Evolutionary conservation across 495 filamentous ascomycete species (phyloP).

Genomic region (Glutinoglossum americanum): DNA sequence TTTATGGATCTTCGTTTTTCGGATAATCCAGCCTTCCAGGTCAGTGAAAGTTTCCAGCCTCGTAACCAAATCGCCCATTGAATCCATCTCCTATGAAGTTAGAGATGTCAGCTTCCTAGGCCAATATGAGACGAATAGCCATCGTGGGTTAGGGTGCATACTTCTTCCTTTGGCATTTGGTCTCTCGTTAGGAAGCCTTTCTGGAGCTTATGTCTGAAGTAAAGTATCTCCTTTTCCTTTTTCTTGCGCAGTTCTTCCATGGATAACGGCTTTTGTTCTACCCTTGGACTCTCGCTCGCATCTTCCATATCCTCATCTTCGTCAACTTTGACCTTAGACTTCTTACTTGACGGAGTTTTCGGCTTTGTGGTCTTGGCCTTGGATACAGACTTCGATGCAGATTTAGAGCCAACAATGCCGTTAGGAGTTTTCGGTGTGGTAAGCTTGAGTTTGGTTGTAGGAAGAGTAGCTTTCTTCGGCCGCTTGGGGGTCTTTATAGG

Average conservation of each 20-base stretch:
- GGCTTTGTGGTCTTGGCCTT: slow-evolving; percentile 24
- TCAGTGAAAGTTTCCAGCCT: slow-evolving; percentile 62
- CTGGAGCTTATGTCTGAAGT: slow-evolving; percentile 74
- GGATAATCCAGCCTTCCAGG: slow-evolving; percentile 69
- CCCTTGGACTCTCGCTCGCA: slow-evolving; percentile 20
- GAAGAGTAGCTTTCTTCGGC: slow-evolving; percentile 29
- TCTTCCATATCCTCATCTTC: slow-evolving; percentile 19
- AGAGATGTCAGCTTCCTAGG: not conserved
- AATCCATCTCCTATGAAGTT: slow-evolving; percentile 2
- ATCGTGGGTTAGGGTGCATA: not conserved
- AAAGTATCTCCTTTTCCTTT: slow-evolving; percentile 48
- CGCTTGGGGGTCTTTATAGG: slow-evolving; percentile 39
- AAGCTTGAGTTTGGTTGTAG: slow-evolving; percentile 34
- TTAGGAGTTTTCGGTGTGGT: slow-evolving; percentile 31
- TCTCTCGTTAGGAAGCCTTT: slow-evolving; percentile 74
- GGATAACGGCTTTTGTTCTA: slow-evolving; percentile 23
- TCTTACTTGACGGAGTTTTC: slow-evolving; percentile 25
- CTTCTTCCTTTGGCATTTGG: slow-evolving; percentile 60
- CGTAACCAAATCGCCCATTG: slow-evolving; percentile 56
- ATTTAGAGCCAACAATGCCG: slow-evolving; percentile 17
- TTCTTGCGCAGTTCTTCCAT: slow-evolving; percentile 35
- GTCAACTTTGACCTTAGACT: slow-evolving; percentile 30
- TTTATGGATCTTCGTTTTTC: slow-evolving; percentile 79
- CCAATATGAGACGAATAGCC: not conserved
- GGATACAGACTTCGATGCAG: slow-evolving; percentile 28